phyloP scores from a whole-genome alignment of 2,329 filamentous ascomycete species.

The Pyricularia grisea region DNA sequence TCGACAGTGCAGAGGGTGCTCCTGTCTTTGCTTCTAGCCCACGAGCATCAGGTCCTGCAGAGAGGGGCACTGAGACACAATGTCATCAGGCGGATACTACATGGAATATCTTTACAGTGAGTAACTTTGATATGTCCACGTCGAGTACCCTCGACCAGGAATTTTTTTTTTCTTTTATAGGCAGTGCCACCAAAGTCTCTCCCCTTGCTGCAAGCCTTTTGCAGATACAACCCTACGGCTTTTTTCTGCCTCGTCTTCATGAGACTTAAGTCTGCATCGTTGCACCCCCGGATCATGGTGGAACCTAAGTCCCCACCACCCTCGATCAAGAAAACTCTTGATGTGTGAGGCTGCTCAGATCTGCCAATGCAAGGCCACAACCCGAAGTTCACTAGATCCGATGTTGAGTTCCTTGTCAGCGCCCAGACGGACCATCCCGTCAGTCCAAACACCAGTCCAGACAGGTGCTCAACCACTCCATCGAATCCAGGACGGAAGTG shows the following conservation, averaged over 20 bases:
- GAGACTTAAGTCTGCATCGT: neutral
- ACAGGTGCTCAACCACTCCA: neutral
- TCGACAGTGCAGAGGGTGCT: neutral
- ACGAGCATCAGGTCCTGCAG: constrained; percentile 2
- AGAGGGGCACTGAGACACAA: constrained; percentile 25
- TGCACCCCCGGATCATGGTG: neutral
- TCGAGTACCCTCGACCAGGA: neutral
- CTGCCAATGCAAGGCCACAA: neutral
- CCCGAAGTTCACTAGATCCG: neutral
- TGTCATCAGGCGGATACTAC: constrained; percentile 49
- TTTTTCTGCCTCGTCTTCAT: neutral
- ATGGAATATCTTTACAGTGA: constrained; percentile 70
- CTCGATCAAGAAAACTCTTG: neutral
- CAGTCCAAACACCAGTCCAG: neutral
- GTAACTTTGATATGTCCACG: constrained; percentile 25
- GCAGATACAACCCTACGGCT: neutral
- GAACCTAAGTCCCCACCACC: neutral
- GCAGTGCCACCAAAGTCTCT: constrained; percentile 4
- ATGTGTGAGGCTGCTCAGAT: neutral
- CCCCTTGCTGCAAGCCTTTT: neutral
- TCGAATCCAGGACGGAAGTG: neutral
- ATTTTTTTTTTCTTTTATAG: neutral
- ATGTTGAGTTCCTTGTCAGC: neutral
- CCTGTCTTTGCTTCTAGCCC: neutral
- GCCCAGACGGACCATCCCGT: neutral